phyloP scores from a whole-genome alignment of 208 protist species.

The Trypanosoma vivax region DNA sequence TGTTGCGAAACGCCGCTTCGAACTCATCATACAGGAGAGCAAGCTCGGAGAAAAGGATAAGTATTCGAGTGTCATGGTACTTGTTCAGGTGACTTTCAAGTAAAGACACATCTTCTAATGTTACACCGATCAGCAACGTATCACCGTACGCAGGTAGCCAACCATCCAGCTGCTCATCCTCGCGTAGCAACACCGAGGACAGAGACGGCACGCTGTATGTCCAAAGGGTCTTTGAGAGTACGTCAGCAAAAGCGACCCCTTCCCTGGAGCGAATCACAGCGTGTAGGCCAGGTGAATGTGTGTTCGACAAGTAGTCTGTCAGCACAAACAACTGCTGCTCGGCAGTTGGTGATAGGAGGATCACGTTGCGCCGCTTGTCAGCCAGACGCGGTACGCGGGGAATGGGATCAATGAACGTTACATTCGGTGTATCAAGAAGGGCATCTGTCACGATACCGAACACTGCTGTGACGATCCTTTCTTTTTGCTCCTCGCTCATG shows the following conservation, averaged over 20 bases:
- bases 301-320: neutral
- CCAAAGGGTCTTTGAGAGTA: too few relatives aligned
- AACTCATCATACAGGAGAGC: slow-evolving; percentile 27
- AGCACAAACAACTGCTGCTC: slow-evolving; percentile 1
- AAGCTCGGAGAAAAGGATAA: slow-evolving; percentile 32
- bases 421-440: too few relatives aligned
- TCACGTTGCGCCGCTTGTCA: neutral
- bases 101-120: slow-evolving; percentile 3
- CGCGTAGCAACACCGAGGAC: neutral
- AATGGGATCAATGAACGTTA: neutral
- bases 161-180: neutral
- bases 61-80: slow-evolving; percentile 8
- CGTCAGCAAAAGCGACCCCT: neutral
- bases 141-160: neutral
- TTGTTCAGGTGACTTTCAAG: slow-evolving; percentile 15
- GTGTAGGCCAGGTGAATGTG: neutral
- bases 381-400: neutral
- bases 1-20: slow-evolving; percentile 11
- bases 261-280: neutral
- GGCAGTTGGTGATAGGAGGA: neutral
- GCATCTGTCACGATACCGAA: neutral
- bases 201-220: slow-evolving; percentile 3
- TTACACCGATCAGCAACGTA: slow-evolving; percentile 17
- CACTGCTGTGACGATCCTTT: neutral
- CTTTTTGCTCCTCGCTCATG: neutral